Conservation (phyloP, 2,329 filamentous ascomycete genomes). For the Calonectria pseudoturangicola region DNA sequence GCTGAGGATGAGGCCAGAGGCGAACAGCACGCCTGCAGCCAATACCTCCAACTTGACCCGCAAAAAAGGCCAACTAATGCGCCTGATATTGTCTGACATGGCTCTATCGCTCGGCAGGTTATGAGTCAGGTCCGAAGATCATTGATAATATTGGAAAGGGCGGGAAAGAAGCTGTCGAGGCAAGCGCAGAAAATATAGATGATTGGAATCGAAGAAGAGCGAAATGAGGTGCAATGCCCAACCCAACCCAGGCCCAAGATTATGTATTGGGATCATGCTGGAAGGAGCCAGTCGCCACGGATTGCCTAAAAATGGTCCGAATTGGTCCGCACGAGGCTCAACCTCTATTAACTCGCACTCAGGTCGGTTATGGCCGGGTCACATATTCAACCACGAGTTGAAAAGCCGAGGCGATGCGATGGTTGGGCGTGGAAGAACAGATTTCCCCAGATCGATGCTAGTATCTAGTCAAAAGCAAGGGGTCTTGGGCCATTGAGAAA, state of each 20-base stretch:
- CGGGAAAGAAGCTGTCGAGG: background rate
- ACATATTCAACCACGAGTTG: slow-evolving; percentile 17
- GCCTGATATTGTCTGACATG: slow-evolving; percentile 23
- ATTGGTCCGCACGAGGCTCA: slow-evolving; percentile 27
- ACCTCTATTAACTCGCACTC: background rate
- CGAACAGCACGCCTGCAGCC: slow-evolving; percentile 44
- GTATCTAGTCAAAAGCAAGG: background rate
- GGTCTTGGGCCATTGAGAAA: slow-evolving; percentile 28
- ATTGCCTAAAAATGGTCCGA: slow-evolving; percentile 19
- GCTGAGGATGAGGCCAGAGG: slow-evolving; percentile 43
- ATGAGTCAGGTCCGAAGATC: slow-evolving; percentile 6
- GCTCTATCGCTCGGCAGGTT: background rate
- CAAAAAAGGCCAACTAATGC: slow-evolving; percentile 20
- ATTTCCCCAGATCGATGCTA: slow-evolving; percentile 3
- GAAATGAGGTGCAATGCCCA: background rate
- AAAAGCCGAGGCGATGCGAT: slow-evolving; percentile 2
- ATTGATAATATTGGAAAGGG: background rate
- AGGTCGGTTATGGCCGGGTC: slow-evolving; percentile 7
- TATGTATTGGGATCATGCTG: background rate
- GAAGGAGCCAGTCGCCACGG: background rate
- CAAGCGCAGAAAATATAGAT: background rate
- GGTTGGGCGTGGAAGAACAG: slow-evolving; percentile 7
- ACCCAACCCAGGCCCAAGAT: background rate
- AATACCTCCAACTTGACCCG: slow-evolving; percentile 35
- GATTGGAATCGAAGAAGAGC: background rate